A percentile compares a stretch with the other conserved stretches of the same genome.
Conservation (phyloP, 2,329 filamentous ascomycete species). For the Blastomyces silverae region DNA sequence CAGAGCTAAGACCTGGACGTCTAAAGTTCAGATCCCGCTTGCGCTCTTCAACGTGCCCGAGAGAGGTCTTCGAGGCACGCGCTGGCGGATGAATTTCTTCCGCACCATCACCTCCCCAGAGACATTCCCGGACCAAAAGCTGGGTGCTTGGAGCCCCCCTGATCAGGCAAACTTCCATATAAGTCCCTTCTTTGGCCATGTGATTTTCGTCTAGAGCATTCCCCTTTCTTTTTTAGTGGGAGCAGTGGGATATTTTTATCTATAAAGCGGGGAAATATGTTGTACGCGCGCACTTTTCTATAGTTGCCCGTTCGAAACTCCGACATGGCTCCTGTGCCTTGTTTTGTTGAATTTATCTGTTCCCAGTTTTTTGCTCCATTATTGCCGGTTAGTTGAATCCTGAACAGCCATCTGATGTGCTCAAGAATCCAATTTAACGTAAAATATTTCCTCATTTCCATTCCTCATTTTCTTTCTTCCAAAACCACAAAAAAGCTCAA, state of each 20-base stretch:
- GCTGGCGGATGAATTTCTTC: slow-evolving; percentile 51
- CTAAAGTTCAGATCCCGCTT: slow-evolving; percentile 41
- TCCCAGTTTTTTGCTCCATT: neutral
- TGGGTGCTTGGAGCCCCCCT: slow-evolving; percentile 42
- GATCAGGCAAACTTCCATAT: slow-evolving; percentile 46
- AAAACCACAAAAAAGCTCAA: neutral
- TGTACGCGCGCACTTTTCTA: neutral
- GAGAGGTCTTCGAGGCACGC: slow-evolving; percentile 36
- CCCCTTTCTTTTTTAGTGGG: too few species aligned
- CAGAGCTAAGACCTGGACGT: slow-evolving; percentile 37
- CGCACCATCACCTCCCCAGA: slow-evolving; percentile 41
- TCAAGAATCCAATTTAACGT: neutral
- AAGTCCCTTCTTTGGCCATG: slow-evolving; percentile 43
- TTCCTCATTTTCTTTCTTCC: too few species aligned
- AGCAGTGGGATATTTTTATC: neutral
- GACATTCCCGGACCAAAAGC: slow-evolving; percentile 35
- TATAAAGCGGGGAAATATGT: neutral
- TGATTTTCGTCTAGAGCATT: slow-evolving; percentile 32
- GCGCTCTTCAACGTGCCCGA: slow-evolving; percentile 46
- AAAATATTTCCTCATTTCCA: neutral
- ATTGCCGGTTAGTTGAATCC: neutral
- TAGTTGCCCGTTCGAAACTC: neutral
- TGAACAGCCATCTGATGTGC: neutral
- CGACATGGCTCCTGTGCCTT: too few species aligned
- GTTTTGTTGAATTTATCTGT: neutral